Evolutionary conservation across 176 grass and related monocot genomes (phyloP), one percentile per base, ranked within the genome.

Genomic region (Oryza meridionalis): DNA sequence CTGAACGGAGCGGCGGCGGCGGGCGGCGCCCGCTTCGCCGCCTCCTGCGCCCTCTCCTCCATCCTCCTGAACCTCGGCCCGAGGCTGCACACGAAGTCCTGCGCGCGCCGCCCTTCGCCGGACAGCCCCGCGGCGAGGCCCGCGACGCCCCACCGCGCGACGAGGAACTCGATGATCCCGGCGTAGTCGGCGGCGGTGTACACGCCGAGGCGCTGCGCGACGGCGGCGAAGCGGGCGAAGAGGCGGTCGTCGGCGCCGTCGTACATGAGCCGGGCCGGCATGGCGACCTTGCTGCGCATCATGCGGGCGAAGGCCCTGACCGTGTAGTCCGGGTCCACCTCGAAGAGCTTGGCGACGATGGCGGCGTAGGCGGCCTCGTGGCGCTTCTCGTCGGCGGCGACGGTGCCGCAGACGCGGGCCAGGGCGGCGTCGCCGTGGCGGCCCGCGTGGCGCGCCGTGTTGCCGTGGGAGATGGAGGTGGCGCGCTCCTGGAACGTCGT

Each of bases 401-500:
- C 73, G 35, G 81, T 59, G 35, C 86, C 86, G 75, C 86, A 79
- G 27, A 84, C 67, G 25, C 21, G 69, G 6, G 86, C 86, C 19
- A 88, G 81, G 1, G 51, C 16, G 16, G 16, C 51, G 51, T 55
- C 51, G 51, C 51, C 51, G 51, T 55, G 51, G 16, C 16, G 51
- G 1, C 2, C 4, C 16, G 51, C 51, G 51, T 55, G 50, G 51
- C 51, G 51, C 51, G 51, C 78, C 10, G 83, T 90, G 55, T 90
- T 90, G 66, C 72, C 78, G 67, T 90, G 88, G 1, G 88, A 86
- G 33, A 90, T 73, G 88, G 61, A 82, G 17, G 88, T 86, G 10
- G 83, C 78, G 4, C 88, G 78, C 67, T 90, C 78, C 40, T 89
- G 82, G 77, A 89, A 84, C 10, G 87, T 84, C 3, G 81, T 89